Percentiles rank a stretch among this genome's conserved stretches.
Evolutionary conservation across 2,329 filamentous ascomycete species (phyloP).

Genomic region (Aureobasidium vineae): DNA sequence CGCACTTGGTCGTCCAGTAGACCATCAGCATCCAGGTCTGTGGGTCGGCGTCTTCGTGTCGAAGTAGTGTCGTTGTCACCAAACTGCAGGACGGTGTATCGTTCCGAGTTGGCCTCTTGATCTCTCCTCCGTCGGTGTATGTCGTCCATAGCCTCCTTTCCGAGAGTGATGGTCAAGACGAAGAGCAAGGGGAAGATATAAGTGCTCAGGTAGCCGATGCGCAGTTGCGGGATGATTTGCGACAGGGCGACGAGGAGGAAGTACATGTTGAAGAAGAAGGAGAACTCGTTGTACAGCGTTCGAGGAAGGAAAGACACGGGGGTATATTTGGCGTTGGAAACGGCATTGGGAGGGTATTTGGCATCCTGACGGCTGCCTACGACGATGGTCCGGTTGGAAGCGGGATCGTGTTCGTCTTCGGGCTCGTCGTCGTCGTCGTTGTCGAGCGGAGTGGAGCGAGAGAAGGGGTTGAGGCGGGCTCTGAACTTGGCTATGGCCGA

Average conservation of each 20-base stretch:
- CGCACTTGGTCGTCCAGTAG: slow-evolving; percentile 38
- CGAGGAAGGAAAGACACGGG: slow-evolving; percentile 89
- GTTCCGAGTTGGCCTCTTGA: slow-evolving; percentile 90
- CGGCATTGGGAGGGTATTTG: slow-evolving; percentile 82
- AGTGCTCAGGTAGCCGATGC: slow-evolving; percentile 91
- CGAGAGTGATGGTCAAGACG: slow-evolving; percentile 86
- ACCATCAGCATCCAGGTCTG: slow-evolving; percentile 33
- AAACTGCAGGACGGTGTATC: slow-evolving; percentile 75
- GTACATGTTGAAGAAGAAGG: slow-evolving; percentile 99
- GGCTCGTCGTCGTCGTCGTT: slow-evolving; percentile 30
- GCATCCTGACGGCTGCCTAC: slow-evolving; percentile 72
- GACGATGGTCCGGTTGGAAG: slow-evolving; percentile 69
- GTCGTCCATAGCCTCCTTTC: slow-evolving; percentile 95
- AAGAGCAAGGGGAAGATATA: slow-evolving; percentile 92
- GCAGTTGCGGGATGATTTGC: slow-evolving; percentile 82
- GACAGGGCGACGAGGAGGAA: slow-evolving; percentile 94
- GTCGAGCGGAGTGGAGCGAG: slow-evolving; percentile 31
- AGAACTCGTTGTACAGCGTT: slow-evolving; percentile 97
- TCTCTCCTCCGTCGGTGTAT: slow-evolving; percentile 82
- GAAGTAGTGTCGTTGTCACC: slow-evolving; percentile 51
- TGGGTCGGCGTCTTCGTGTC: slow-evolving; percentile 38
- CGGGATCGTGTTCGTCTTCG: slow-evolving; percentile 55
- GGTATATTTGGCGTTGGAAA: slow-evolving; percentile 98
- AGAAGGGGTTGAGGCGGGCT: slow-evolving; percentile 32
- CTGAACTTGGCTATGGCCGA: slow-evolving; percentile 27